Percentiles rank a stretch among this genome's conserved stretches.
phyloP scores from a whole-genome alignment of 306 rosid species.

The Senna siamea region DNA sequence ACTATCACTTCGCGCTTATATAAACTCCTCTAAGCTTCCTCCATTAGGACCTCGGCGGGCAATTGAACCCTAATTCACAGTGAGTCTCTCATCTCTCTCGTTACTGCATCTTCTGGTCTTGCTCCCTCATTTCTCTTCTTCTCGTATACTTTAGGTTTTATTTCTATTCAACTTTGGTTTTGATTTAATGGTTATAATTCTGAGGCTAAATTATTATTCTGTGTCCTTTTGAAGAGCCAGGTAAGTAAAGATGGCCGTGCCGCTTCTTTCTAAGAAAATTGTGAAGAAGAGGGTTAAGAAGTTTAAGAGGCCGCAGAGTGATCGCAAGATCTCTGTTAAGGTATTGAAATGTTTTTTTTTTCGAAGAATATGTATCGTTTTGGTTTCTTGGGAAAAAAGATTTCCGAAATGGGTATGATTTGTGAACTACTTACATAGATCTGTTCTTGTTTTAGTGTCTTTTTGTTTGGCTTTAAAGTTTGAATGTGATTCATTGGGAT shows the following conservation, averaged over 20 bases:
- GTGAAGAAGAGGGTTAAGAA: constrained; percentile 75
- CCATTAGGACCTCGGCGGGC: neutral
- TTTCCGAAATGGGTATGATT: neutral
- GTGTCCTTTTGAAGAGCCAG: neutral
- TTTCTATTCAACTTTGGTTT: neutral
- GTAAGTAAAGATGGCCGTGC: constrained; percentile 57
- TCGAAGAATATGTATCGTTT: neutral
- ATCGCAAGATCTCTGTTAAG: constrained; percentile 77
- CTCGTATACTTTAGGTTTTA: neutral
- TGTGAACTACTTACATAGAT: neutral
- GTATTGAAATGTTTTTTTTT: constrained; percentile 31
- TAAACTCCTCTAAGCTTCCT: neutral
- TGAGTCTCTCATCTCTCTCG: neutral
- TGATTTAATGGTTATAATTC: neutral
- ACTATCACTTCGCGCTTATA: neutral
- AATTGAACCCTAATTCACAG: constrained; percentile 1
- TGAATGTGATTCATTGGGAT: neutral
- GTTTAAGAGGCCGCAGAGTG: constrained; percentile 69
- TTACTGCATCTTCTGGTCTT: too few species aligned
- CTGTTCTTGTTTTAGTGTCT: neutral
- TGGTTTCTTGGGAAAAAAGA: neutral
- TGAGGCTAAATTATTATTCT: neutral
- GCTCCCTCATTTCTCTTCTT: neutral
- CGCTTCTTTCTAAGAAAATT: constrained; percentile 63
- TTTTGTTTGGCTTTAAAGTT: neutral